Percentiles rank a stretch among this genome's conserved stretches.
These are phyloP conservation scores for Arthrobotrys pseudoclavata DNA, from an alignment of 2,329 filamentous ascomycete species.

Conservation along the genomic window DNA sequence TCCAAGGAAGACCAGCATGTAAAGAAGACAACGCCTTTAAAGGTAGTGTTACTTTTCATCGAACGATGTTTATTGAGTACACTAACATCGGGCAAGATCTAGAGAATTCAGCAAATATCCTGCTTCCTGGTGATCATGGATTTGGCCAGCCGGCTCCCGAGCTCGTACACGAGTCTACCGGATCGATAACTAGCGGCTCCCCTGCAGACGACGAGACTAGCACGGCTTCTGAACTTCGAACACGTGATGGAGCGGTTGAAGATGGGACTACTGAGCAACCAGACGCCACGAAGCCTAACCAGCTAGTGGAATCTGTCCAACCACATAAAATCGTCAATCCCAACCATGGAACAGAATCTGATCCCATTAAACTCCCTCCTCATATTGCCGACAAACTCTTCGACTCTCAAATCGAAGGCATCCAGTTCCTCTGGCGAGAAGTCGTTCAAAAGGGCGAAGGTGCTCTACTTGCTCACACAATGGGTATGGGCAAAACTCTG, in stretches of 20 bases:
- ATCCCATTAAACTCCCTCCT: constrained; percentile 1
- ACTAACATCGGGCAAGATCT: neutral
- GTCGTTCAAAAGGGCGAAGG: constrained; percentile 69
- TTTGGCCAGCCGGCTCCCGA: no score
- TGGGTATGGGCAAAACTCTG: constrained; percentile 94
- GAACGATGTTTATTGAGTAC: neutral
- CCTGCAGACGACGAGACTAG: no score
- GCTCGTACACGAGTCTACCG: no score
- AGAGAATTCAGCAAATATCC: no score
- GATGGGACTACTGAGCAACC: no score
- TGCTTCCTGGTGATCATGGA: no score
- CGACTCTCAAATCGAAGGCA: constrained; percentile 76
- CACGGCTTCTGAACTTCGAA: no score
- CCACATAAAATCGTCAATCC: constrained; percentile 11
- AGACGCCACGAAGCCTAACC: no score
- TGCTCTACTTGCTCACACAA: constrained; percentile 68
- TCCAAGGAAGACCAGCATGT: neutral
- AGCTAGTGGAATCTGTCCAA: neutral
- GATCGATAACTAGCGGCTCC: no score
- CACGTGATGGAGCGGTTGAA: no score
- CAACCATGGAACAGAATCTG: neutral
- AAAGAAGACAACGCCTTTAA: neutral
- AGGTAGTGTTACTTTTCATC: neutral
- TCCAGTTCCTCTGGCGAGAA: constrained; percentile 91
- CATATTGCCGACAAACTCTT: constrained; percentile 23